phyloP scores from a whole-genome alignment of 257 asterid genomes.

The Eucommia ulmoides region DNA sequence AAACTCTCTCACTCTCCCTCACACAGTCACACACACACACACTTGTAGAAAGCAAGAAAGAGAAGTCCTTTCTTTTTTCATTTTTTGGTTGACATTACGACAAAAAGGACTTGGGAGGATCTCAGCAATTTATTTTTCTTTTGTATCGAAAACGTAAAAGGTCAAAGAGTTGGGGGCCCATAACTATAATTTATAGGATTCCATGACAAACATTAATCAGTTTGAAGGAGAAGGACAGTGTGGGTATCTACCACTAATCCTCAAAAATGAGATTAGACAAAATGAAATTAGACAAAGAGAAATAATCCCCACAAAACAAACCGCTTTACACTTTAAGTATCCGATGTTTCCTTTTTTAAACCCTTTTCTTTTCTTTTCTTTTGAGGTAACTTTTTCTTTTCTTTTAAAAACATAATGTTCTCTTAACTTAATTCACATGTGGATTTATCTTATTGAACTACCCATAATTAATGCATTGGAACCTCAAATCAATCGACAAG shows the following conservation, averaged over 20 bases:
- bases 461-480: too few species aligned
- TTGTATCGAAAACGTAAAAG: conserved; percentile 33
- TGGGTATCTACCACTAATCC: conserved; percentile 32
- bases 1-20: conserved; percentile 1
- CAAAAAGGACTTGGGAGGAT: conserved; percentile 19
- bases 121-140: conserved; percentile 19
- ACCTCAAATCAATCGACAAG: too few species aligned
- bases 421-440: too few species aligned
- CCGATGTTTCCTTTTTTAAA: conserved; percentile 50
- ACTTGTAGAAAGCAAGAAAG: too few species aligned
- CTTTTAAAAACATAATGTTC: conserved; percentile 5
- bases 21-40: neutral
- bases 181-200: conserved; percentile 26
- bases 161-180: conserved; percentile 21
- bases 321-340: conserved; percentile 44
- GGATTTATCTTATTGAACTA: too few species aligned
- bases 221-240: conserved; percentile 48
- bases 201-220: conserved; percentile 74
- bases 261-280: conserved; percentile 32
- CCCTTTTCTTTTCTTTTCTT: conserved; percentile 43
- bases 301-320: conserved; percentile 42
- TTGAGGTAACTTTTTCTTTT: conserved; percentile 28
- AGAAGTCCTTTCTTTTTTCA: conserved; percentile 11
- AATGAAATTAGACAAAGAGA: too few species aligned
- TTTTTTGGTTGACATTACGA: conserved; percentile 27